phyloP scores from a whole-genome alignment of 2,329 filamentous ascomycete species.

The Elsinoe batatas region DNA sequence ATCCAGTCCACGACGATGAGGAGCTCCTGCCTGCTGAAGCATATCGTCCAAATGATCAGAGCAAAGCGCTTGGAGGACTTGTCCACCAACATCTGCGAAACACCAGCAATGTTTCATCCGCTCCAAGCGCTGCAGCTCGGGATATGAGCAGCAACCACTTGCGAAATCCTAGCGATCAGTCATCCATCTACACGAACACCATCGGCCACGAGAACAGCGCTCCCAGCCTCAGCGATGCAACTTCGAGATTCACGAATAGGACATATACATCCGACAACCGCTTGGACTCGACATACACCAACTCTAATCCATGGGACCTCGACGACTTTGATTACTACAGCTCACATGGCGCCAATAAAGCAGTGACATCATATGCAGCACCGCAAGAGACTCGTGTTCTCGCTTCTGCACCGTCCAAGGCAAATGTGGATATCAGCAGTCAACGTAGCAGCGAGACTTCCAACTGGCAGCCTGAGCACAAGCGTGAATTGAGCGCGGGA shows the following conservation, averaged over 20 bases:
- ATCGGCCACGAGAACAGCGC: constrained; percentile 13
- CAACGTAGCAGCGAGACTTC: constrained; percentile 10
- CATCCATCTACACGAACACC: constrained; percentile 53
- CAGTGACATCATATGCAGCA: constrained; percentile 26
- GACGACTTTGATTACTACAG: constrained; percentile 38
- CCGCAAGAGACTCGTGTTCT: constrained; percentile 7
- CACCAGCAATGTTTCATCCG: constrained; percentile 48
- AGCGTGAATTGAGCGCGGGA: constrained; percentile 40
- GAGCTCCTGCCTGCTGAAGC: constrained; percentile 14
- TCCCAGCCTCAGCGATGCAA: constrained; percentile 9
- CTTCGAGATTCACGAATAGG: neutral
- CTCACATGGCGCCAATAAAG: constrained; percentile 28
- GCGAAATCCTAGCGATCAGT: constrained; percentile 68
- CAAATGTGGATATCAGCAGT: constrained; percentile 1
- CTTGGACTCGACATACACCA: constrained; percentile 40
- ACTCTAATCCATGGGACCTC: constrained; percentile 47
- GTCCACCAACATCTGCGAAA: constrained; percentile 72
- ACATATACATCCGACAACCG: constrained; percentile 26
- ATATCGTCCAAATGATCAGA: neutral
- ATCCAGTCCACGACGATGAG: constrained; percentile 23
- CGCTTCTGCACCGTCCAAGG: constrained; percentile 14
- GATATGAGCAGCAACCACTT: constrained; percentile 69
- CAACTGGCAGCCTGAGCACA: constrained; percentile 28
- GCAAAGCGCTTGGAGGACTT: constrained; percentile 43
- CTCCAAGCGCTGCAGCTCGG: constrained; percentile 33